Evolutionary conservation across 129 eudicot species (phyloP), one percentile per base, ranked within the genome.

Genomic region (Calendula officinalis): DNA sequence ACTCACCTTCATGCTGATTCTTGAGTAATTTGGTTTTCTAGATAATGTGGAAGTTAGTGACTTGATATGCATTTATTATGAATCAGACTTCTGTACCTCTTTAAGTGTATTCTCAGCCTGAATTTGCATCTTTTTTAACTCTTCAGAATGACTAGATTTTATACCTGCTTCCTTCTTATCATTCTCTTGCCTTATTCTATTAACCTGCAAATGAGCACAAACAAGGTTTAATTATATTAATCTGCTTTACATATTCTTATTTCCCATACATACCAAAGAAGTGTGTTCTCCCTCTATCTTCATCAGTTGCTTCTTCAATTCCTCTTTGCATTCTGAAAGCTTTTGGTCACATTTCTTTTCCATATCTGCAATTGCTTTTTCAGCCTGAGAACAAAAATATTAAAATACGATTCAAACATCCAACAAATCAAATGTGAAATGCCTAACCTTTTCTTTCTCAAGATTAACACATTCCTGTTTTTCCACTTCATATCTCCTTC

Each of bases 371-470:
- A 92, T 58, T 41, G 62, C 60, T 75, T 85, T 85, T 42, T 76
- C 76, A 14, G 95, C 96, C 98, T 92, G 80, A 72, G 45, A 42
- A 39, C 69, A 56, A 52, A 48, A 50, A 10, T 59, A 51, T 32
- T 52, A 8, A 77, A 30, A 12, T 64, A 71, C 9, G 8, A 44
- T 33, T 56, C 37, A 33, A 35, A n/a, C 9, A 71, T 30, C 46
- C 41, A 32, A 15, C 30, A 55, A 14, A 36, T 38, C 45, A 64
- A 32, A 65, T 56, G 22, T 7, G 3, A 48, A 75, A 14, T 13
- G 43, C 53, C 75, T 35, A 32, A 89, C 99, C 99, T 94, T 88
- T 78, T 83, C 95, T 77, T 86, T 85, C 78, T 88, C 97, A 61
- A 86, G 68, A 52, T 75, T 85, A 57, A 83, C 53, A 44, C 80